Evolutionary conservation across 164 flowering plant genomes (phyloP), one percentile per base, ranked within the genome.

Genomic region (Dillenia suffruticosa): DNA sequence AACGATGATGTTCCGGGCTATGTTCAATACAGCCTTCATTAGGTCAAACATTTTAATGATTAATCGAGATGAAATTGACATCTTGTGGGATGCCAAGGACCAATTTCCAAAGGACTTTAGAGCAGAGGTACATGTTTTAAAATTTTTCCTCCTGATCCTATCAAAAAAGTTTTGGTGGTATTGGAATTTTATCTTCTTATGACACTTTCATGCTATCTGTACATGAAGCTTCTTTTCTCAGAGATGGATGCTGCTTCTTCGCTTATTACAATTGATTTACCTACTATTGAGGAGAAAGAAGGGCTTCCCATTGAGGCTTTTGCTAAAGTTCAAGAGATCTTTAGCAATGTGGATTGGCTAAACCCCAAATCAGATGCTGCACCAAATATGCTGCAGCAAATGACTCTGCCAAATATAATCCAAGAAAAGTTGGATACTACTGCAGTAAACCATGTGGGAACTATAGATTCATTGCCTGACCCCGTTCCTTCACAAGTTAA

Each of bases 301-400:
- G 98, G 97, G 17, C 92, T 90, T 61, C 93, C 96, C 40, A 70
- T 84, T 26, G 98, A 93, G 77, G 96, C 96, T 64, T 93, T 89
- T 76, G 79, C 86, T 49, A 83, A 79, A 65, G 91, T 86, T 61
- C 91, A 89, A 49, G 96, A 90, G 72, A 82, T 87, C 26, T 90
- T 93, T 71, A 83, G 75, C 74, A 72, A 58, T 64, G 81, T 81
- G 19, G 92, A 93, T 70, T 90, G 92, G 96, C 57, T 76, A 55
- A 88, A 77, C 67, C 76, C 82, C 52, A 82, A 83, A 54, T 47
- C 77, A 13, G 93, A 87, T 79, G 79, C 63, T 56, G 90, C 85
- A 22, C 66, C 73, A 24, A 73, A 77, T 67, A 66, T 79, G 56
- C 79, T 83, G 68, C 82, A 81, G 68, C 76, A 80, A 53, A 74